phyloP scores from a whole-genome alignment of 1,284 basidiomycete species.

The Nidula niveotomentosa region DNA sequence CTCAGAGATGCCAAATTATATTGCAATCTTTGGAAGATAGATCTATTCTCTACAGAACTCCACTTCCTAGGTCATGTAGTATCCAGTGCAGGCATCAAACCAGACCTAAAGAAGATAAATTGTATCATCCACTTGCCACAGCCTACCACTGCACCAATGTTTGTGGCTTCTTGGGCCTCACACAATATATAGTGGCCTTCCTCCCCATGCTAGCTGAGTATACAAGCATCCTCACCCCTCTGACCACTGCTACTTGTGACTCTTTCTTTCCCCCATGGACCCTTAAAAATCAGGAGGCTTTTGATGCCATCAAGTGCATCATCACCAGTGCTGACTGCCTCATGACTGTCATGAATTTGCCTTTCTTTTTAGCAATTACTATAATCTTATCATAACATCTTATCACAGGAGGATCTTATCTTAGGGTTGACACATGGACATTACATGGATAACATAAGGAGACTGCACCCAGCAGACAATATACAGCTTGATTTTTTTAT shows the following conservation, averaged over 20 bases:
- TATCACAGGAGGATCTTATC: too few relatives aligned
- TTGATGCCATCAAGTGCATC: slow-evolving; percentile 31
- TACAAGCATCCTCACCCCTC: slow-evolving; percentile 21
- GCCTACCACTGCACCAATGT: slow-evolving; percentile 24
- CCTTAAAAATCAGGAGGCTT: slow-evolving; percentile 21
- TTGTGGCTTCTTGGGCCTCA: slow-evolving; percentile 30
- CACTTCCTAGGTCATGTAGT: slow-evolving; percentile 34
- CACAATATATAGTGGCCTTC: slow-evolving; percentile 29
- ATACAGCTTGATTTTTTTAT: too few relatives aligned
- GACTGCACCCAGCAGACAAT: too few relatives aligned
- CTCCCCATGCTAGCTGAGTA: slow-evolving; percentile 27
- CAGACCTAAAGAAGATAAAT: slow-evolving; percentile 28
- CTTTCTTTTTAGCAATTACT: too few relatives aligned
- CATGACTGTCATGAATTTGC: too few relatives aligned
- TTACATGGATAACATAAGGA: too few relatives aligned
- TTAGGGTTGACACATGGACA: too few relatives aligned
- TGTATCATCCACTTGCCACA: slow-evolving; percentile 28
- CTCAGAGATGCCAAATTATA: slow-evolving; percentile 6
- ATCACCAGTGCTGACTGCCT: slow-evolving; percentile 19
- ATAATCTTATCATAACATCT: too few relatives aligned
- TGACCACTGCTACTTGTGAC: slow-evolving; percentile 25
- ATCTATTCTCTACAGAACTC: slow-evolving; percentile 20
- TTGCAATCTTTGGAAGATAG: slow-evolving; percentile 21
- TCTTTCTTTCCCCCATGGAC: slow-evolving; percentile 24
- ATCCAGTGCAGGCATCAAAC: slow-evolving; percentile 21